A percentile compares a stretch with the other conserved stretches of the same genome.
Conservation (phyloP, 208 protist genomes). For the Leishmania martiniquensis region DNA sequence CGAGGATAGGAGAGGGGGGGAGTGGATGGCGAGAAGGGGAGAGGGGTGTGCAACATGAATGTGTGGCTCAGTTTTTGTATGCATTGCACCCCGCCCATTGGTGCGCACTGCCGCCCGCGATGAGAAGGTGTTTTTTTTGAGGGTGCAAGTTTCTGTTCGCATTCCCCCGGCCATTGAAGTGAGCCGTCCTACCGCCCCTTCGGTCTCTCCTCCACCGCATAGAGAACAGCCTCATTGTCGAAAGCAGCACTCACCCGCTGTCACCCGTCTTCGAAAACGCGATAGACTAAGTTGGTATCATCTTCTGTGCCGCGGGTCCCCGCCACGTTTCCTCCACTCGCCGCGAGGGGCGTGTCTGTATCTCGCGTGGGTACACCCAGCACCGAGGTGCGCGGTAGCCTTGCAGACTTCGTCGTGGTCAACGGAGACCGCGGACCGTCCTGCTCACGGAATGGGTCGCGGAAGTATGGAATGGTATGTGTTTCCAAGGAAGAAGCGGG, state of each 20-base stretch:
- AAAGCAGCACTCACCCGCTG: background rate
- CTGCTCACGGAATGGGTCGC: background rate
- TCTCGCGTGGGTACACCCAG: background rate
- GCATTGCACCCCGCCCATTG: background rate
- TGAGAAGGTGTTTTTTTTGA: background rate
- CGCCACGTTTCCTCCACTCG: background rate
- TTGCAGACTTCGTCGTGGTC: background rate
- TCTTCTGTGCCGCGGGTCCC: background rate
- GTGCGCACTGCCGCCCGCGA: background rate
- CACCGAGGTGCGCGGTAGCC: background rate
- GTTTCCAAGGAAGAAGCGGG: background rate
- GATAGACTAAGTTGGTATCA: background rate
- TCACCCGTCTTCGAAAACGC: background rate
- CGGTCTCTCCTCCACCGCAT: background rate
- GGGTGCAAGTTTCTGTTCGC: background rate
- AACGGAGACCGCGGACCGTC: background rate
- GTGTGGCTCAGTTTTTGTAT: background rate
- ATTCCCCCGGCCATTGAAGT: background rate
- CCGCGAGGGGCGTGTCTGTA: background rate
- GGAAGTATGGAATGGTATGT: background rate
- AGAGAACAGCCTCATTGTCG: background rate
- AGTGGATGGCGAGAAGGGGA: too few species aligned
- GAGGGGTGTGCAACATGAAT: background rate
- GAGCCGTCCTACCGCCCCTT: background rate
- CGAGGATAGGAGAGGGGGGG: background rate